phyloP scores from a whole-genome alignment of 2,329 filamentous ascomycete genomes.

The Nothopassalora personata region DNA sequence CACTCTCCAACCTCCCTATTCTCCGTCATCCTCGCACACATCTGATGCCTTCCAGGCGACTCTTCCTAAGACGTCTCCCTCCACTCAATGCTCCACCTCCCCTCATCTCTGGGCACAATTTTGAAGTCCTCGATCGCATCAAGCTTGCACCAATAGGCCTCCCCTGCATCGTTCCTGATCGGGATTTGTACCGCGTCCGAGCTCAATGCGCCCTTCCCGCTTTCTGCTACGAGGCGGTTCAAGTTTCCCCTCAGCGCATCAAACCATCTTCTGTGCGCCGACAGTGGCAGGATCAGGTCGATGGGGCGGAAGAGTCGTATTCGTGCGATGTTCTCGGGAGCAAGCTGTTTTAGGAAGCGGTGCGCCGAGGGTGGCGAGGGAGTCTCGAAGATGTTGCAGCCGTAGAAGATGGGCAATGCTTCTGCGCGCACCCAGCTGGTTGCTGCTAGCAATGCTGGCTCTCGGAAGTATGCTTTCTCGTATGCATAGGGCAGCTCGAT shows the following conservation, averaged over 20 bases:
- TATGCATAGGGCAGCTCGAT: slow-evolving; percentile 20
- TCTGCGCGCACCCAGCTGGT: slow-evolving; percentile 15
- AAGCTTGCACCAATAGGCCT: slow-evolving; percentile 6
- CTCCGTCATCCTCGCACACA: not conserved
- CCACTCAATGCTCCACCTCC: slow-evolving; percentile 12
- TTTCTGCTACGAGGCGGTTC: slow-evolving; percentile 11
- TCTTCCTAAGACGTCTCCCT: not conserved
- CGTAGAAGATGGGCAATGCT: slow-evolving; percentile 20
- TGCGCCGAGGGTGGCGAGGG: slow-evolving; percentile 15
- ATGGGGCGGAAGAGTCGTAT: slow-evolving; percentile 14
- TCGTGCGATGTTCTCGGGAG: slow-evolving; percentile 7
- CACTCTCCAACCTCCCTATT: not conserved
- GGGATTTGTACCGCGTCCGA: slow-evolving; percentile 17
- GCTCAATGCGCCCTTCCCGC: slow-evolving; percentile 11
- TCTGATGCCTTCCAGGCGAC: not conserved
- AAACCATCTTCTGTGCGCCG: slow-evolving; percentile 11
- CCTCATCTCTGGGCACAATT: not conserved
- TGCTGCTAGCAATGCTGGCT: slow-evolving; percentile 13
- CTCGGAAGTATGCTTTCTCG: slow-evolving; percentile 7
- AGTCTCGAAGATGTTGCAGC: slow-evolving; percentile 18
- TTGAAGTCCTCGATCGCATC: slow-evolving; percentile 7
- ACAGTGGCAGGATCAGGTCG: slow-evolving; percentile 9
- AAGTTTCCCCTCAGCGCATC: slow-evolving; percentile 8
- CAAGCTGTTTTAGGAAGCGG: slow-evolving; percentile 10
- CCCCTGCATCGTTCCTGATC: slow-evolving; percentile 4